Conservation (phyloP, 2,329 filamentous ascomycete species). For the Penicillium sp. region DNA sequence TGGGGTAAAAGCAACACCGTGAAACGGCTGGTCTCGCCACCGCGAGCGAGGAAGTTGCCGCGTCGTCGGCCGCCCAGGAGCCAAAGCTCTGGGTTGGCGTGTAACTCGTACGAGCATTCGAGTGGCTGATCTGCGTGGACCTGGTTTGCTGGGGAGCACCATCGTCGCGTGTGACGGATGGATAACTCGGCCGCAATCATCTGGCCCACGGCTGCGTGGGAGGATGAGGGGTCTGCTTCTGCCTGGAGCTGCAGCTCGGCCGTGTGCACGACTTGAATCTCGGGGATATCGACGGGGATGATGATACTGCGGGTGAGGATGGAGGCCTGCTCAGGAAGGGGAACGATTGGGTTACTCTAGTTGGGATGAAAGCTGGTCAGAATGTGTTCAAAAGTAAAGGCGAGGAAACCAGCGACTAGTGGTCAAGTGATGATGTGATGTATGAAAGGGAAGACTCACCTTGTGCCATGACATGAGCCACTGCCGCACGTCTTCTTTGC, state of each 20-base stretch:
- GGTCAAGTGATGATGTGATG: background rate
- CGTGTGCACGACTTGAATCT: conserved; percentile 80
- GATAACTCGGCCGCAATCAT: conserved; percentile 51
- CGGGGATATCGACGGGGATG: conserved; percentile 88
- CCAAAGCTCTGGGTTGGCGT: conserved; percentile 75
- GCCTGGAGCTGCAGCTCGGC: conserved; percentile 52
- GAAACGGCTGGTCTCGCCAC: conserved; percentile 58
- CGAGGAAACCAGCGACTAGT: background rate
- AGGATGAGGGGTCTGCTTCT: conserved; percentile 24
- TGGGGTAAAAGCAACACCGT: conserved; percentile 79
- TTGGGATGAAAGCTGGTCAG: conserved; percentile 15
- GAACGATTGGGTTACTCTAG: conserved; percentile 41
- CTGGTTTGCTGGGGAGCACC: conserved; percentile 46
- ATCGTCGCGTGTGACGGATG: conserved; percentile 60
- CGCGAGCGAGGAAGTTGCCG: conserved; percentile 66
- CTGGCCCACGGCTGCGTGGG: conserved; percentile 51
- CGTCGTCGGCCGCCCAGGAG: conserved; percentile 80
- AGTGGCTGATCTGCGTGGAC: conserved; percentile 54
- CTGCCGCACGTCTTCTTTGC: conserved; percentile 47
- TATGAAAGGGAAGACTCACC: conserved; percentile 40
- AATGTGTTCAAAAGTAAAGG: conserved; percentile 5
- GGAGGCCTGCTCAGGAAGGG: conserved; percentile 36
- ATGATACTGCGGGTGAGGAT: conserved; percentile 66
- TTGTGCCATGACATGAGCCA: conserved; percentile 64
- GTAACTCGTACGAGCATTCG: conserved; percentile 83